A percentile compares a stretch with the other conserved stretches of the same genome.
phyloP scores from a whole-genome alignment of 225 moss, liverwort and hornwort genomes.

The Polytrichum formosum region DNA sequence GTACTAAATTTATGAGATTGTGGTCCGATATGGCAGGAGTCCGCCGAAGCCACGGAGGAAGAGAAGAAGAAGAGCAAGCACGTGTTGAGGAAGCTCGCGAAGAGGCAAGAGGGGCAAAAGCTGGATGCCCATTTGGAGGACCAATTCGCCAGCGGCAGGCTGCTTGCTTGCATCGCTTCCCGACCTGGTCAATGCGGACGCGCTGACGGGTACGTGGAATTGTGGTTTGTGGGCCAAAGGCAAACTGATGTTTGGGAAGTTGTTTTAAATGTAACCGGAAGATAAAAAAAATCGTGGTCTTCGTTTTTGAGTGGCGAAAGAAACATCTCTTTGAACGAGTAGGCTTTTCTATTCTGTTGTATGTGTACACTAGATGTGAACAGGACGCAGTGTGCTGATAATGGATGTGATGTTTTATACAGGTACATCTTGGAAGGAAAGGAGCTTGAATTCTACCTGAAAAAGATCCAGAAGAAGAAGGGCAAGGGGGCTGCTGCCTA shows the following conservation, averaged over 20 bases:
- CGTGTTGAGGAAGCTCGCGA: slow-evolving; percentile 62
- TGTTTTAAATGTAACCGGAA: too few relatives aligned
- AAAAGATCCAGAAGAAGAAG: slow-evolving; percentile 96
- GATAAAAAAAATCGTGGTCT: too few relatives aligned
- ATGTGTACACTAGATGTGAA: neutral
- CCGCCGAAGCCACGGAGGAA: slow-evolving; percentile 41
- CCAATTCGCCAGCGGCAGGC: slow-evolving; percentile 83
- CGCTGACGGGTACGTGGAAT: slow-evolving; percentile 46
- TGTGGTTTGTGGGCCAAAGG: too few relatives aligned
- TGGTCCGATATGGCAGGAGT: slow-evolving; percentile 8
- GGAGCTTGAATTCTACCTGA: slow-evolving; percentile 89
- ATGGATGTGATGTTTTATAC: slow-evolving; percentile 11
- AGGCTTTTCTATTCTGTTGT: neutral
- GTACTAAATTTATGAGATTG: neutral
- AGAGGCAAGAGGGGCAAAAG: slow-evolving; percentile 72
- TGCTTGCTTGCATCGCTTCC: slow-evolving; percentile 55
- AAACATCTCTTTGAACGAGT: too few relatives aligned
- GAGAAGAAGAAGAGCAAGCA: slow-evolving; percentile 49
- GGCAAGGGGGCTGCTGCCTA: slow-evolving; percentile 80
- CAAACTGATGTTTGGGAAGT: too few relatives aligned
- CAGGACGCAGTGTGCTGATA: neutral
- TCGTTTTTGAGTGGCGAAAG: too few relatives aligned
- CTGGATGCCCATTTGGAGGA: slow-evolving; percentile 78
- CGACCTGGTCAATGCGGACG: slow-evolving; percentile 94
- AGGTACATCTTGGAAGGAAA: slow-evolving; percentile 89